phyloP scores from a whole-genome alignment of 495 filamentous ascomycete genomes.

The Talaromyces adpressus region DNA sequence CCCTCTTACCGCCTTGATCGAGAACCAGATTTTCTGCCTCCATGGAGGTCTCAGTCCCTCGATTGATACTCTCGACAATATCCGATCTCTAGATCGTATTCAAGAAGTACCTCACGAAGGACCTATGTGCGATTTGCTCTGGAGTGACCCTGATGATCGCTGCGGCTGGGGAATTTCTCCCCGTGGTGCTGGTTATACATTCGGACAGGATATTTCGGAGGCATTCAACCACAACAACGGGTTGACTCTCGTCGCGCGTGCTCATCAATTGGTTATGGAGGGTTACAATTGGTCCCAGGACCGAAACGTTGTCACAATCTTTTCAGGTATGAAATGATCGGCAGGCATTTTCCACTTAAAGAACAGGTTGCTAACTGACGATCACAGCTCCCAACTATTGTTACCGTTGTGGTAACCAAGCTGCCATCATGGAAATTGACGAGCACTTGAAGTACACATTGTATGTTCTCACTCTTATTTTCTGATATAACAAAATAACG shows the following conservation, averaged over 20 bases:
- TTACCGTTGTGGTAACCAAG: conserved; percentile 97
- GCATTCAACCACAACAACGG: conserved; percentile 99
- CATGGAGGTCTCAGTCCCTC: conserved; percentile 93
- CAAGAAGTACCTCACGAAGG: conserved; percentile 98
- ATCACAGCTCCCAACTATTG: conserved; percentile 88
- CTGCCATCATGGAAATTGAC: conserved; percentile 99
- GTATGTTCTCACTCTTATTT: conserved; percentile 49
- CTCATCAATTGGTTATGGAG: conserved; percentile 97
- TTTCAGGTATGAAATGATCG: conserved; percentile 62
- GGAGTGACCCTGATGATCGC: conserved; percentile 96
- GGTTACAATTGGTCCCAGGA: conserved; percentile 98
- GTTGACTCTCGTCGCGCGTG: conserved; percentile 86
- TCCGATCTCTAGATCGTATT: conserved; percentile 88
- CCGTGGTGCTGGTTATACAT: conserved; percentile 95
- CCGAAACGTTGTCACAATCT: conserved; percentile 96
- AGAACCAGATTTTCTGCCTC: conserved; percentile 99
- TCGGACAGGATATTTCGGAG: conserved; percentile 98
- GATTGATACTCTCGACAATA: conserved; percentile 98
- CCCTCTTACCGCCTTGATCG: conserved; percentile 94
- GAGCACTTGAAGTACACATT: conserved; percentile 99
- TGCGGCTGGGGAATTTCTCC: conserved; percentile 99
- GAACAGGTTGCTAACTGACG: conserved; percentile 3
- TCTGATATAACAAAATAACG: background rate
- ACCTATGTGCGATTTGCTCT: conserved; percentile 96
- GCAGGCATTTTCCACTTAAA: background rate